Conservation (phyloP, 1,284 basidiomycete species). For the Sphagnurus paluster region DNA sequence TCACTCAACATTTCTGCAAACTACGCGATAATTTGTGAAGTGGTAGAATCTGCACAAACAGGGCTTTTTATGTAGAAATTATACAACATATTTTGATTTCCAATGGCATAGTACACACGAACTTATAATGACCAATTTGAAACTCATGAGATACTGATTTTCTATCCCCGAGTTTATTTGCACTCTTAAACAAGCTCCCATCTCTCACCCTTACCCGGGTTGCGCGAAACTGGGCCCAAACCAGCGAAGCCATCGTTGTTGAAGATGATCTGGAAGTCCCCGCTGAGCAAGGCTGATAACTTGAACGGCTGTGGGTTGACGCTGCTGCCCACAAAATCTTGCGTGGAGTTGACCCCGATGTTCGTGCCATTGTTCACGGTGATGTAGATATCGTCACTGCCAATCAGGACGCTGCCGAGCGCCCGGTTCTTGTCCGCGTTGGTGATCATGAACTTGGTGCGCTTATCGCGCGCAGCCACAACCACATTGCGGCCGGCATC, state of each 20-base stretch:
- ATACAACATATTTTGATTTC: too few species aligned
- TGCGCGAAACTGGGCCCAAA: not conserved
- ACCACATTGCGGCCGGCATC: not conserved
- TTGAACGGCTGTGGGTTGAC: conserved; percentile 5
- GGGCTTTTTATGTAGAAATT: too few species aligned
- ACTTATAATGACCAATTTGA: too few species aligned
- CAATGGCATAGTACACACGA: too few species aligned
- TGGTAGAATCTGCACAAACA: too few species aligned
- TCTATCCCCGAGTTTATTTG: not conserved
- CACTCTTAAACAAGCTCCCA: conserved; percentile 14
- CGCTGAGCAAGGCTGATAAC: conserved; percentile 5
- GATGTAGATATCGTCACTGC: conserved; percentile 8
- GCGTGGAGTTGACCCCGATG: not conserved
- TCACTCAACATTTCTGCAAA: too few species aligned
- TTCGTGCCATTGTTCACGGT: not conserved
- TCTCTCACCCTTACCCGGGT: conserved; percentile 7
- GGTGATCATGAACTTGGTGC: conserved; percentile 14
- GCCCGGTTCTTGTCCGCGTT: conserved; percentile 1
- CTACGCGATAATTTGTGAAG: too few species aligned
- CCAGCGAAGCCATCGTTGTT: not conserved
- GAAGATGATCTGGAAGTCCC: conserved; percentile 3
- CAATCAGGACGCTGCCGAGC: conserved; percentile 6
- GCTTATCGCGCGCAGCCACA: conserved; percentile 7
- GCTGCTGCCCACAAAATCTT: not conserved
- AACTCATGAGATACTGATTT: too few species aligned